Conservation (phyloP, 2,329 filamentous ascomycete genomes). For the Diaporthe amygdali region DNA sequence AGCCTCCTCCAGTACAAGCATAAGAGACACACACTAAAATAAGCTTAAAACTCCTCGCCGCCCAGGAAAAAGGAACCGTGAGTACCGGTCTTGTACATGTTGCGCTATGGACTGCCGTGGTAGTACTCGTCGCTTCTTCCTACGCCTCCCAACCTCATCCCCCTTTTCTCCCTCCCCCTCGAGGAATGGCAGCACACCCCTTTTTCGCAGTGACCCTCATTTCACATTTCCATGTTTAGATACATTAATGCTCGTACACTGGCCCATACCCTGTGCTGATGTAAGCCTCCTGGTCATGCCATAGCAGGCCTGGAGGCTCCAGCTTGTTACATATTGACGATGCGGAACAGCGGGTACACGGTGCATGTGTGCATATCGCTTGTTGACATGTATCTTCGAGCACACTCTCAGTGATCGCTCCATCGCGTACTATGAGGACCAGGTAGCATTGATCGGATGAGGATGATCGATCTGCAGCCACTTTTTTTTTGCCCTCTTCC, state of each 20-base stretch:
- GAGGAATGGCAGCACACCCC: background rate
- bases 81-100: background rate
- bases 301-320: background rate
- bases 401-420: no score
- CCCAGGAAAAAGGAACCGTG: background rate
- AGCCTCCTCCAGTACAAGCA: background rate
- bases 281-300: background rate
- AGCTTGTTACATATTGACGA: background rate
- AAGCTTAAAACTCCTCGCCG: constrained; percentile 15
- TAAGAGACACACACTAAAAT: background rate
- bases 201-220: background rate
- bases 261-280: background rate
- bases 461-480: constrained; percentile 4
- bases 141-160: background rate
- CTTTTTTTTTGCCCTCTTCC: background rate
- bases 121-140: background rate
- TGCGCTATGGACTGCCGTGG: background rate
- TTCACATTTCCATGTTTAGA: background rate
- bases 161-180: background rate
- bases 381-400: background rate
- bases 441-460: background rate
- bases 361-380: background rate
- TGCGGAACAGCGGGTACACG: background rate
- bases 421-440: no score
- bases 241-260: background rate